phyloP scores from a whole-genome alignment of 345 rosid genomes.

The Hibiscus tridactylites region DNA sequence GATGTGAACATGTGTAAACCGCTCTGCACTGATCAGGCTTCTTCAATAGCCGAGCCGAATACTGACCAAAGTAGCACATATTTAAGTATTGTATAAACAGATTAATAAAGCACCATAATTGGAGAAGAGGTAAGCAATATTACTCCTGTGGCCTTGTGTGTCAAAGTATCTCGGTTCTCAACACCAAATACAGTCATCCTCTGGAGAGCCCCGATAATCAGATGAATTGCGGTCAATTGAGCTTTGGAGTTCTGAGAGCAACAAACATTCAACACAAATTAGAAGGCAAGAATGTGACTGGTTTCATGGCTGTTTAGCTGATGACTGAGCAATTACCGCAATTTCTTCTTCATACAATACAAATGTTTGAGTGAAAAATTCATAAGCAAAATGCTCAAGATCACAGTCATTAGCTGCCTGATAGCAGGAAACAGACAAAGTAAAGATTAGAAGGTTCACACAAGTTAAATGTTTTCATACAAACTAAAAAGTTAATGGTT shows the following conservation, averaged over 20 bases:
- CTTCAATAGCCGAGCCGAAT: conserved; percentile 83
- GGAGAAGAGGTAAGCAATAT: conserved; percentile 11
- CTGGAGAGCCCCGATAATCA: conserved; percentile 79
- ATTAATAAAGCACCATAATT: not conserved
- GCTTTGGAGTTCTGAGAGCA: conserved; percentile 66
- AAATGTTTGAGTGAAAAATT: conserved; percentile 76
- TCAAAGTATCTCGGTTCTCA: conserved; percentile 84
- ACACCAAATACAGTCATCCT: conserved; percentile 80
- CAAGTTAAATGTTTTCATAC: too few relatives aligned
- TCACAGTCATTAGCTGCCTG: conserved; percentile 85
- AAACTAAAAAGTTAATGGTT: not conserved
- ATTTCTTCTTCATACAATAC: conserved; percentile 84
- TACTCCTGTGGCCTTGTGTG: conserved; percentile 96
- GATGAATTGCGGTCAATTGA: conserved; percentile 78
- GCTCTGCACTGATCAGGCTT: conserved; percentile 97
- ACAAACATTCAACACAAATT: not conserved
- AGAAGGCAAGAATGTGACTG: not conserved
- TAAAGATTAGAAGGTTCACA: not conserved
- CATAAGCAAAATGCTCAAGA: conserved; percentile 80
- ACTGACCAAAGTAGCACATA: conserved; percentile 33
- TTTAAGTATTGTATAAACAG: conserved; percentile 3
- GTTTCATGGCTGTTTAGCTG: not conserved
- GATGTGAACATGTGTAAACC: conserved; percentile 85
- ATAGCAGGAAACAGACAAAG: conserved; percentile 6
- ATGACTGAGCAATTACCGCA: conserved; percentile 37